These are phyloP conservation scores for Aegilops longissima DNA, from an alignment of 176 grass and related monocot genomes.

Conservation along the genomic window DNA sequence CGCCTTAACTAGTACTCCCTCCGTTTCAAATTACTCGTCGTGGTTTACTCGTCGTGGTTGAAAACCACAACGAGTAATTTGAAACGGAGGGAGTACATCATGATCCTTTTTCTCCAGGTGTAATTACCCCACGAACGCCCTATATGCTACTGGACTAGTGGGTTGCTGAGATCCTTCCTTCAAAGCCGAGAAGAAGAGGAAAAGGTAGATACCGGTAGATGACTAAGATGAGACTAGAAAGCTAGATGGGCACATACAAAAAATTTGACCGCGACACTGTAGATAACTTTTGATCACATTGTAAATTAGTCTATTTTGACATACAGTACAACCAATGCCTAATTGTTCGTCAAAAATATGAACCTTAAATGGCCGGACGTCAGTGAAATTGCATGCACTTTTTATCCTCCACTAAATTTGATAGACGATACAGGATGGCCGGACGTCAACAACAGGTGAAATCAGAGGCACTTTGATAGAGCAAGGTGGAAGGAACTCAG, in stretches of 20 bases:
- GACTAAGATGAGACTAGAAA: not conserved
- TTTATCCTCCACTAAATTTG: conserved; percentile 6
- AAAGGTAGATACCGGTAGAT: too few species aligned
- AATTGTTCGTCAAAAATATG: too few species aligned
- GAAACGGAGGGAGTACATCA: not conserved
- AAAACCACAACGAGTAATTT: too few species aligned
- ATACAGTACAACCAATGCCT: too few species aligned
- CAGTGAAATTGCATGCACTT: not conserved
- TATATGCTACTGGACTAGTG: not conserved
- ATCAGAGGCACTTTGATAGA: not conserved
- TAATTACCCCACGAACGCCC: not conserved
- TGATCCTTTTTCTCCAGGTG: not conserved
- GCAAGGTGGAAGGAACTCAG: conserved; percentile 5
- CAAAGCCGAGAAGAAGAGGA: too few species aligned
- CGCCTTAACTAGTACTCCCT: not conserved
- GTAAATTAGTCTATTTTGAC: too few species aligned
- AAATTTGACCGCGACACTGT: too few species aligned
- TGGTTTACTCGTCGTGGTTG: too few species aligned
- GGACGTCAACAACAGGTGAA: not conserved
- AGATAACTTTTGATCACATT: too few species aligned
- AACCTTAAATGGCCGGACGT: too few species aligned
- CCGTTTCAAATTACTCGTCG: too few species aligned
- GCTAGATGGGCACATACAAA: not conserved
- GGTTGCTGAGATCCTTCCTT: not conserved
- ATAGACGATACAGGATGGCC: not conserved